Evolutionary conservation across 148 eudicot genomes (phyloP).

Genomic region (Vaccinium corymbosum): DNA sequence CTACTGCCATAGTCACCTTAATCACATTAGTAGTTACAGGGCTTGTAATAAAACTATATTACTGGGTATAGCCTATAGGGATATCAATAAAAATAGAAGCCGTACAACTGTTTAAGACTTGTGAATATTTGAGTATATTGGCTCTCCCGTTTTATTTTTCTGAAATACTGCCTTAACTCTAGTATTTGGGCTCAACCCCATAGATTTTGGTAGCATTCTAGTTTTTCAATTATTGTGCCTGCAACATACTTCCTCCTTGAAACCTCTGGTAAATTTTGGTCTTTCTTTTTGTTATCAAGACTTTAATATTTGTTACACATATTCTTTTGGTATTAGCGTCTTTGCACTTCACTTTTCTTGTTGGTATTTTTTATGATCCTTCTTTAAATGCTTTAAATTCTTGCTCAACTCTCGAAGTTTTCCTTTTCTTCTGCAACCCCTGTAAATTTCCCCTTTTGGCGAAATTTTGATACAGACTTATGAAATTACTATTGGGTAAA

Average conservation of each 20-base stretch:
- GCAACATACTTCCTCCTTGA: no score
- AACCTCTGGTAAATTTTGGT: no score
- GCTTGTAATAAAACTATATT: neutral
- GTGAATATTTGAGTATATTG: neutral
- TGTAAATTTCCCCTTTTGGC: neutral
- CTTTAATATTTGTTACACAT: no score
- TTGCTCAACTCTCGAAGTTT: neutral
- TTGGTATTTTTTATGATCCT: neutral
- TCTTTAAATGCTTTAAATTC: neutral
- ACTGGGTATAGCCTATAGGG: no score
- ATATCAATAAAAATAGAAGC: neutral
- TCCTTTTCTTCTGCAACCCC: neutral
- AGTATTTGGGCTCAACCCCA: neutral
- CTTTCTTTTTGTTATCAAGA: no score
- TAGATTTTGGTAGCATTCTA: no score
- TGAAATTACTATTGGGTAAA: neutral
- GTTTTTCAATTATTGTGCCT: no score
- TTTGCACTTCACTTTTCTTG: neutral
- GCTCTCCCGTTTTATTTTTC: neutral
- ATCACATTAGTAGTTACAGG: neutral
- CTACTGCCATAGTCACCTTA: neutral
- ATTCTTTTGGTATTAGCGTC: no score
- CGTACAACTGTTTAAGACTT: neutral
- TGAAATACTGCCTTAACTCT: neutral
- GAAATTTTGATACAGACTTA: neutral